Evolutionary conservation across 768 basidiomycete species (phyloP).

Genomic region (Tulasnella calospora): DNA sequence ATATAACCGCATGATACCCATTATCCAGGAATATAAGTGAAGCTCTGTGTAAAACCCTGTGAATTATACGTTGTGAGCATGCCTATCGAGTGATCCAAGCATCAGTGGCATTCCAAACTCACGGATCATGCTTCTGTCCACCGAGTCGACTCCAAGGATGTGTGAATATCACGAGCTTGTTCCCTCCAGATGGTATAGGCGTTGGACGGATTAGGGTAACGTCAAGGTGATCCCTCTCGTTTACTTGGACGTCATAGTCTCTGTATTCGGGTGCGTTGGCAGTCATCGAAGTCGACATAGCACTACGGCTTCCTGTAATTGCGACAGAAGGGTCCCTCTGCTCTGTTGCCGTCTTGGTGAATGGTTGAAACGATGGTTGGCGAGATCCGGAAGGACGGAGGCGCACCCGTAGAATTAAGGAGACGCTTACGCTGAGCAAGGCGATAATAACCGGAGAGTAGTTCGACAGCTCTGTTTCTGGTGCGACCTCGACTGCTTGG

Average conservation of each 20-base stretch:
- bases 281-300: neutral
- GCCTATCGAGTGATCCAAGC: neutral
- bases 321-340: neutral
- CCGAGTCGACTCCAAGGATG: slow-evolving; percentile 88
- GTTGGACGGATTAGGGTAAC: neutral
- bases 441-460: neutral
- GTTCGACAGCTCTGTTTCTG: neutral
- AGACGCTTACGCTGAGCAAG: neutral
- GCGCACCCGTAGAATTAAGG: neutral
- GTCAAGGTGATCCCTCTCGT: slow-evolving; percentile 13
- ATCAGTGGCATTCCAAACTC: slow-evolving; percentile 35
- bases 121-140: slow-evolving; percentile 73
- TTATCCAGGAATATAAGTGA: slow-evolving; percentile 39
- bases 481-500: too few relatives aligned
- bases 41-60: slow-evolving; percentile 41
- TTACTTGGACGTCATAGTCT: neutral
- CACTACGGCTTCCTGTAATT: neutral
- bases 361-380: neutral
- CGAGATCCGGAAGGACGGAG: neutral
- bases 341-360: neutral
- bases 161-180: slow-evolving; percentile 52
- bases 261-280: neutral
- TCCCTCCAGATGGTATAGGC: neutral
- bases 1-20: slow-evolving; percentile 59
- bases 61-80: slow-evolving; percentile 20